phyloP scores from a whole-genome alignment of 2,329 filamentous ascomycete genomes.

The Thermoascus crustaceus region DNA sequence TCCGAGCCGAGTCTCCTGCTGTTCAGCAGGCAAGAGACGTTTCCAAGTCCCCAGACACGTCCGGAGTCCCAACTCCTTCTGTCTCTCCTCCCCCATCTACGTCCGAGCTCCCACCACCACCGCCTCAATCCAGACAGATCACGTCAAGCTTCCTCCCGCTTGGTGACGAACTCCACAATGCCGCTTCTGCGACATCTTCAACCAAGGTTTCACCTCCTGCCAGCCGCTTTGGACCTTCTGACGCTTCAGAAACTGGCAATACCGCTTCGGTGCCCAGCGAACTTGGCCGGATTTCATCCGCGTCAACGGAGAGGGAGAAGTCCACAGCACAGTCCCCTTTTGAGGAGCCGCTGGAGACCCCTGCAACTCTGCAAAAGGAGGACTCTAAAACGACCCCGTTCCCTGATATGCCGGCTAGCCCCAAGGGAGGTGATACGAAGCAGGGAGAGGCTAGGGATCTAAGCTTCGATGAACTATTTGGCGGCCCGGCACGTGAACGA shows the following conservation, averaged over 20 bases:
- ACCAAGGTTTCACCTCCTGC: constrained; percentile 68
- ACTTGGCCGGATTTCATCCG: not conserved
- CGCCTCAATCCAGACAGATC: constrained; percentile 67
- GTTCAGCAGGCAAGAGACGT: constrained; percentile 33
- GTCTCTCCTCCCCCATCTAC: constrained; percentile 50
- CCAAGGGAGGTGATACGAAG: constrained; percentile 12
- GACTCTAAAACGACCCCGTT: constrained; percentile 7
- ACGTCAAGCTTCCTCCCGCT: constrained; percentile 70
- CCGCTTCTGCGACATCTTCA: constrained; percentile 66
- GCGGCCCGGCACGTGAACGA: constrained; percentile 34
- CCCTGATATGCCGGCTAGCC: constrained; percentile 41
- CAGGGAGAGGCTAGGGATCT: constrained; percentile 24
- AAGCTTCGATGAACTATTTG: constrained; percentile 41
- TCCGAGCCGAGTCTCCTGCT: constrained; percentile 45
- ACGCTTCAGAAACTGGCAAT: constrained; percentile 32
- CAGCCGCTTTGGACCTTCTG: constrained; percentile 51
- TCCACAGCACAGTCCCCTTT: constrained; percentile 23
- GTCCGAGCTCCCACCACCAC: constrained; percentile 44
- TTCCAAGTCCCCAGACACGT: constrained; percentile 36
- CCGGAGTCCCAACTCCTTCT: constrained; percentile 51
- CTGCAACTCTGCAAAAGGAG: constrained; percentile 11
- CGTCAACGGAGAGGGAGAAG: constrained; percentile 2
- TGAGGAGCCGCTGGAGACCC: constrained; percentile 20
- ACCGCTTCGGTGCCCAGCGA: not conserved
- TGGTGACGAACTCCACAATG: constrained; percentile 44